These are phyloP conservation scores for Metarhizium guizhouense DNA, from an alignment of 2,329 filamentous ascomycete genomes.

Conservation along the genomic window DNA sequence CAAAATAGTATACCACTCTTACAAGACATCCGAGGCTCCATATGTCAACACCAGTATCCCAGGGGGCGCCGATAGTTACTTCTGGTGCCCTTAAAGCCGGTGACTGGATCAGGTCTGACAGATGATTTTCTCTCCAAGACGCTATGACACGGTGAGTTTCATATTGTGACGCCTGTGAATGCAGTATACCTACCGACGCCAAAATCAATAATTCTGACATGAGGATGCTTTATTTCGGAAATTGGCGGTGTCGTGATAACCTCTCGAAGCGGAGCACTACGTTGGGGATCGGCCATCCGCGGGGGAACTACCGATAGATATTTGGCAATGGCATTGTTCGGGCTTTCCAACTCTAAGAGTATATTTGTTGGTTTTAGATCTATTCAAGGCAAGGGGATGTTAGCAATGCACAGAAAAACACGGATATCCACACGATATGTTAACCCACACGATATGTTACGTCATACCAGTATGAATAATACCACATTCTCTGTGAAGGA, in stretches of 20 bases:
- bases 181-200: neutral
- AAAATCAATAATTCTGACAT: slow-evolving; percentile 3
- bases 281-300: neutral
- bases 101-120: slow-evolving; percentile 14
- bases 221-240: neutral
- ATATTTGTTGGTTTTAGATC: slow-evolving; percentile 1
- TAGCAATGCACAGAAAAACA: neutral
- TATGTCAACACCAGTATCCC: slow-evolving; percentile 11
- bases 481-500: neutral
- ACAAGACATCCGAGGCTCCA: slow-evolving; percentile 14
- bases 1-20: neutral
- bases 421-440: neutral
- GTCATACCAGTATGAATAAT: neutral
- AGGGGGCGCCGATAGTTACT: slow-evolving; percentile 14
- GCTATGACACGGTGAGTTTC: neutral
- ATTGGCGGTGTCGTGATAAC: neutral
- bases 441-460: too few species aligned
- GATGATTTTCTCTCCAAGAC: slow-evolving; percentile 8
- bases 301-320: neutral
- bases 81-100: slow-evolving; percentile 14
- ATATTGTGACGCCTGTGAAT: neutral
- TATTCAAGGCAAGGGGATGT: neutral
- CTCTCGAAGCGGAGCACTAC: neutral
- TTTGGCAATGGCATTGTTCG: neutral
- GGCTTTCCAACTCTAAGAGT: neutral